A percentile compares a stretch with the other conserved stretches of the same genome.
These are phyloP conservation scores for Kuraishia hungarica DNA, from an alignment of 805 yeast genomes.

Conservation along the genomic window DNA sequence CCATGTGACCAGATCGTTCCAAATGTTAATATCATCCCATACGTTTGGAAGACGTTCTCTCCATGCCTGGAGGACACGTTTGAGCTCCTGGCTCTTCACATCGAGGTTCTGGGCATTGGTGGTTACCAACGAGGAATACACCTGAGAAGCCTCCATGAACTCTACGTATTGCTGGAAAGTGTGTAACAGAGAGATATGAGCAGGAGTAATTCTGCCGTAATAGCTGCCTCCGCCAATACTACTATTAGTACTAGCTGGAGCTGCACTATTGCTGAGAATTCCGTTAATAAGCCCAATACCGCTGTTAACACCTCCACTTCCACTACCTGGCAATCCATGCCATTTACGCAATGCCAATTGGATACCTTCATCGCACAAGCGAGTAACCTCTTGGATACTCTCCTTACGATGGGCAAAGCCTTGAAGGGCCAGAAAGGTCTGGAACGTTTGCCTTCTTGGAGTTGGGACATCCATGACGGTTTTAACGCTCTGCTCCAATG, in stretches of 20 bases:
- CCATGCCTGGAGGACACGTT: constrained; percentile 95
- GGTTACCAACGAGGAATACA: constrained; percentile 76
- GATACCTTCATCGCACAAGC: constrained; percentile 91
- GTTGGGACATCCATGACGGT: constrained; percentile 98
- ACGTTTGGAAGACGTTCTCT: constrained; percentile 91
- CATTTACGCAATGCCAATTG: constrained; percentile 88
- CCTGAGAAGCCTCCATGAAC: constrained; percentile 94
- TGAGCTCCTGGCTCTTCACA: constrained; percentile 86
- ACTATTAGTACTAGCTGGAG: neutral
- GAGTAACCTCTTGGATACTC: constrained; percentile 74
- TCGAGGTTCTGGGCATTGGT: constrained; percentile 92
- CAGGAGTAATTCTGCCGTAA: constrained; percentile 47
- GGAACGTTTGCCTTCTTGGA: constrained; percentile 92
- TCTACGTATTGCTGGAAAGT: constrained; percentile 97
- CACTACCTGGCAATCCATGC: constrained; percentile 72
- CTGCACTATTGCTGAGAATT: neutral
- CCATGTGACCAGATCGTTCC: constrained; percentile 99
- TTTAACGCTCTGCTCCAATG: constrained; percentile 87
- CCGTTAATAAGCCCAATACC: neutral
- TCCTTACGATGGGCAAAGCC: constrained; percentile 89
- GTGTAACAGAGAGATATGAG: constrained; percentile 85
- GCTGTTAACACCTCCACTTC: neutral
- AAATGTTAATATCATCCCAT: constrained; percentile 96
- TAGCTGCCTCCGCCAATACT: neutral
- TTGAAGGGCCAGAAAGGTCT: constrained; percentile 87